Evolutionary conservation across 305 asterid genomes (phyloP), one percentile per base, ranked within the genome.

Genomic region (Salvia sclarea): DNA sequence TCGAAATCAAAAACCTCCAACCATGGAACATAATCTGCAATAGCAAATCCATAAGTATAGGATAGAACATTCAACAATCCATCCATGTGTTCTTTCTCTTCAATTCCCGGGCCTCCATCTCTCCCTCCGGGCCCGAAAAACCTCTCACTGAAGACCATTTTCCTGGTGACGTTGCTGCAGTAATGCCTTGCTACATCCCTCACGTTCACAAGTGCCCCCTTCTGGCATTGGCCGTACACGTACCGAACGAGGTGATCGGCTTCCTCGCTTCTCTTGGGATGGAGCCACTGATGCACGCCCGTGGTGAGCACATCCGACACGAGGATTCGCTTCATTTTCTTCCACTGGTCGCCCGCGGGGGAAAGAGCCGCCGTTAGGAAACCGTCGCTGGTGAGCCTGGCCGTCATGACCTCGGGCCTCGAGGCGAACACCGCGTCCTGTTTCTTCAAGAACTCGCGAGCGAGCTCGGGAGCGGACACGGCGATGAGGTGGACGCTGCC

Each of bases 1-100:
- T 78, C 83, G 10, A 78, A 47, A 70, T 75, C 80, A 2, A 74
- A 71, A 8, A 25, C 35, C 55, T 70, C 61, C 63, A 71, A 55
- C 58, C 74, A 71, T 3, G 80, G 77, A 33, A 55, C 33, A 58
- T n/a, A 78, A 69, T 78, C 76, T 13, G 68, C 70, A 58, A 78
- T 60, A 3, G 56, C 54, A 25, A 78, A 78, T 0, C 82, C 74
- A 47, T 73, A 78, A 0, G 74, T 17, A 53, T 17, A 10, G 0
- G 49, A 14, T 0, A 75, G 12, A 17, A 60, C 48, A 5, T 30
- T 55, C 31, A 78, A 75, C 6, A 78, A 1, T 4, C 60, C 77
- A 13, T 28, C 72, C n/a, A 75, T 49, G 4, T 78, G 72, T 25
- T 74, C 80, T 25, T 18, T 61, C 25, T 78, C 82, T 21, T 73